Percentiles rank a stretch among this genome's conserved stretches.
Conservation (phyloP, 306 rosid species). For the Prunus armeniaca region DNA sequence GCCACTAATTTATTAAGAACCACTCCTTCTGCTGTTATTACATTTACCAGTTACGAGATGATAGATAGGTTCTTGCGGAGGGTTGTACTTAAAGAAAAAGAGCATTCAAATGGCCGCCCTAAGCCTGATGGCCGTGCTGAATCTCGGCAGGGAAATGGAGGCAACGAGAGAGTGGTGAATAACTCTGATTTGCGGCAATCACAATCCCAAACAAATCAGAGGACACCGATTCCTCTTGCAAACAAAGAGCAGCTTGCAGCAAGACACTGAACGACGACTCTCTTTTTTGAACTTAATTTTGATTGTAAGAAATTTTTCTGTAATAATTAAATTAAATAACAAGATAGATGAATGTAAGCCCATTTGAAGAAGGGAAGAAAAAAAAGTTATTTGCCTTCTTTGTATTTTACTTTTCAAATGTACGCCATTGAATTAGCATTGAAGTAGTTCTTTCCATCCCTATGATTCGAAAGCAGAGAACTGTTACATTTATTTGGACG, state of each 20-base stretch:
- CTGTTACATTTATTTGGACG: no score
- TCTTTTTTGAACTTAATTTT: conserved; percentile 19
- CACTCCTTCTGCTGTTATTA: conserved; percentile 93
- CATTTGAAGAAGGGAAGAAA: conserved; percentile 2
- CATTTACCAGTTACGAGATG: conserved; percentile 93
- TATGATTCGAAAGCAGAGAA: background rate
- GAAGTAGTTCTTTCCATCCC: background rate
- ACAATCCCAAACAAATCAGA: conserved; percentile 43
- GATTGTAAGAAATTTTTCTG: conserved; percentile 20
- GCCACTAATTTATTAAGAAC: conserved; percentile 85
- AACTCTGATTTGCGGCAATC: conserved; percentile 28
- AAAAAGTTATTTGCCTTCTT: background rate
- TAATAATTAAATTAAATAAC: conserved; percentile 11
- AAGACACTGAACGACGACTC: conserved; percentile 41
- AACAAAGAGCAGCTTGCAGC: conserved; percentile 57
- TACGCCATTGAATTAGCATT: background rate
- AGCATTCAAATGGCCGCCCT: conserved; percentile 29
- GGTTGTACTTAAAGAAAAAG: conserved; percentile 32
- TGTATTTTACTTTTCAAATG: background rate
- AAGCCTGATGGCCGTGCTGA: conserved; percentile 29
- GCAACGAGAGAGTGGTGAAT: conserved; percentile 6
- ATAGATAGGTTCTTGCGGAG: conserved; percentile 62
- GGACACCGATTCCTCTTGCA: conserved; percentile 46
- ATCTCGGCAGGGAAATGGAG: conserved; percentile 25
- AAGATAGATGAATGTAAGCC: conserved; percentile 17